A percentile compares a stretch with the other conserved stretches of the same genome.
phyloP scores from a whole-genome alignment of 2,329 filamentous ascomycete genomes.

The Mycosphaerella sp. region DNA sequence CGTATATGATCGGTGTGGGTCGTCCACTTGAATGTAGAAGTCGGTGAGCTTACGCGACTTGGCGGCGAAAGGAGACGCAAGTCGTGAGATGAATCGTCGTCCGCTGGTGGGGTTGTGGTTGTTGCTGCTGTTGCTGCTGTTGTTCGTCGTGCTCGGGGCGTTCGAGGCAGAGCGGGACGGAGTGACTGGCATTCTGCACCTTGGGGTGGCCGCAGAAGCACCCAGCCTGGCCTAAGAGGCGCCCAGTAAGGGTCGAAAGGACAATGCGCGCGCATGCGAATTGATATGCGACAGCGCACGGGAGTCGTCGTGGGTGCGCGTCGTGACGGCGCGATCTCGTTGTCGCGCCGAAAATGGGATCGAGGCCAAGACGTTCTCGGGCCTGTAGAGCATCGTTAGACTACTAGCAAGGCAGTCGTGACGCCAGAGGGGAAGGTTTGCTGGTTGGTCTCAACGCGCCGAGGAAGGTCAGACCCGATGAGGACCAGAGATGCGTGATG shows the following conservation, averaged over 20 bases:
- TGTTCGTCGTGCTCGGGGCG: constrained; percentile 3
- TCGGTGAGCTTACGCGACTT: constrained; percentile 63
- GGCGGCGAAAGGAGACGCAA: constrained; percentile 50
- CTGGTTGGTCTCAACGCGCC: neutral
- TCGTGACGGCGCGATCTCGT: neutral
- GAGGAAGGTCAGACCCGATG: neutral
- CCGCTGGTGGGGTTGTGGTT: constrained; percentile 20
- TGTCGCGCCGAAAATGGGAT: neutral
- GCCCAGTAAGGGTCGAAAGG: constrained; percentile 5
- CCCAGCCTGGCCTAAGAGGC: constrained; percentile 1
- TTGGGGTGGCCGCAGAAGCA: neutral
- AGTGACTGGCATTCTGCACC: constrained; percentile 15
- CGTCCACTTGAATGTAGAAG: constrained; percentile 69
- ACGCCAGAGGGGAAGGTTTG: neutral
- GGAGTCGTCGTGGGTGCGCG: neutral
- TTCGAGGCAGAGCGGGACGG: constrained; percentile 12
- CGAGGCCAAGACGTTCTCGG: neutral
- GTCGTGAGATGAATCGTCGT: constrained; percentile 45
- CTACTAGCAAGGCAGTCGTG: neutral
- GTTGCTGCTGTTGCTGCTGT: neutral
- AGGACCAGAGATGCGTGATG: neutral
- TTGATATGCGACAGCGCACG: neutral
- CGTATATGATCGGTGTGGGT: constrained; percentile 69
- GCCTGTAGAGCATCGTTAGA: neutral
- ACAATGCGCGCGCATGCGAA: constrained; percentile 11